Evolutionary conservation across 441 rosid genomes (phyloP).

Genomic region (Populus trichocarpa): DNA sequence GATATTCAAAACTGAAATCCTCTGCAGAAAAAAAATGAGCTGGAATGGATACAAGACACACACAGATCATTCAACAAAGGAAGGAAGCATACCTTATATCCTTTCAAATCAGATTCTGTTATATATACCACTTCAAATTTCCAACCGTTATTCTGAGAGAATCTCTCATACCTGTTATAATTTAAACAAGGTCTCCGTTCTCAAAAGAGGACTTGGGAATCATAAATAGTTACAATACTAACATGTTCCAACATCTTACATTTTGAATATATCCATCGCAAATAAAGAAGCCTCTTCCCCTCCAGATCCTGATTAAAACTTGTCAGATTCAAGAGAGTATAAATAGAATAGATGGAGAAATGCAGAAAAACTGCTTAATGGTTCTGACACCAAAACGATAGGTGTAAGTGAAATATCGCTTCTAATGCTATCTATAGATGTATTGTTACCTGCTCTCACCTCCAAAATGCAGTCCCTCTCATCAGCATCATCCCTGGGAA

Average conservation of each 20-base stretch:
- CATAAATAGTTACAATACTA: not conserved
- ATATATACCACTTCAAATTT: constrained; percentile 76
- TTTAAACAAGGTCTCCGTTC: constrained; percentile 11
- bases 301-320: constrained; percentile 62
- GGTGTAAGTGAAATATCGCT: not conserved
- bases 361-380: not conserved
- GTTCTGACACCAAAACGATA: not conserved
- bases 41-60: not conserved
- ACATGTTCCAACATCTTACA: constrained; percentile 46
- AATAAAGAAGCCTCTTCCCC: constrained; percentile 98
- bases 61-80: constrained; percentile 1
- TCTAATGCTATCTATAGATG: constrained; percentile 4
- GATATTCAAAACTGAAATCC: not conserved
- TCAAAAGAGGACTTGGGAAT: constrained; percentile 9
- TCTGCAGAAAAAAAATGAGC: not conserved
- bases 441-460: constrained; percentile 89
- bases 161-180: constrained; percentile 79
- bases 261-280: constrained; percentile 86
- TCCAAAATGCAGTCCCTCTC: constrained; percentile 93
- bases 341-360: not conserved
- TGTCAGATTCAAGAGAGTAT: constrained; percentile 10
- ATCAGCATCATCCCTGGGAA: constrained; percentile 95
- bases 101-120: constrained; percentile 80
- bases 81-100: constrained; percentile 59
- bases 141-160: constrained; percentile 87